A percentile compares a stretch with the other conserved stretches of the same genome.
Conservation (phyloP, 345 rosid species). For the Brassica cretica region DNA sequence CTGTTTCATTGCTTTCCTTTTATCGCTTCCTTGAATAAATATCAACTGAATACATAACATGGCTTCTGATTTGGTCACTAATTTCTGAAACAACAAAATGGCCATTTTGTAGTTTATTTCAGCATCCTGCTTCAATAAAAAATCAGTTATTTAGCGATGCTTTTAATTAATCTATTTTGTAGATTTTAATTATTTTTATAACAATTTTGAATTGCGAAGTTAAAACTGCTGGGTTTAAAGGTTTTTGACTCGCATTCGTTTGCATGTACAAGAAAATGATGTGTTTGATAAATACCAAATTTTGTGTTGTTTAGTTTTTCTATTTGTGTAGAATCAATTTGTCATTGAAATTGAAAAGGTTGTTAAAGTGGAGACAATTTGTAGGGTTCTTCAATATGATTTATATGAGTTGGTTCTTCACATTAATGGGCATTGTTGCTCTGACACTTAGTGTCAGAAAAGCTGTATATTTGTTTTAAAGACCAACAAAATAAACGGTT, state of each 20-base stretch:
- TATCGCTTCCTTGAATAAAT: too few relatives aligned
- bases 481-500: too few relatives aligned
- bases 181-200: too few relatives aligned
- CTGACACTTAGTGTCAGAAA: background rate
- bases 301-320: background rate
- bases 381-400: slow-evolving; percentile 25
- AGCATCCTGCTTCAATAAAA: too few relatives aligned
- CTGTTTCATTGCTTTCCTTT: slow-evolving; percentile 25
- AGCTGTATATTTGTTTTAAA: too few relatives aligned
- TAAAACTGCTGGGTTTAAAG: too few relatives aligned
- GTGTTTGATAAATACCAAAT: background rate
- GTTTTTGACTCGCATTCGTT: background rate
- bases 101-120: background rate
- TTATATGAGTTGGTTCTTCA: slow-evolving; percentile 27
- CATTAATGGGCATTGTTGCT: slow-evolving; percentile 22
- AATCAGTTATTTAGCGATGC: too few relatives aligned
- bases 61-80: background rate
- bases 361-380: slow-evolving; percentile 28
- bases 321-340: too few relatives aligned
- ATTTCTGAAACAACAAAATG: background rate
- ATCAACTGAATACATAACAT: background rate
- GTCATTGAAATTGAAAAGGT: slow-evolving; percentile 5
- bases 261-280: background rate
- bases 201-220: too few relatives aligned
- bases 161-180: too few relatives aligned